These are phyloP conservation scores for Aspergillus persii DNA, from an alignment of 2,329 filamentous ascomycete species.

Conservation along the genomic window DNA sequence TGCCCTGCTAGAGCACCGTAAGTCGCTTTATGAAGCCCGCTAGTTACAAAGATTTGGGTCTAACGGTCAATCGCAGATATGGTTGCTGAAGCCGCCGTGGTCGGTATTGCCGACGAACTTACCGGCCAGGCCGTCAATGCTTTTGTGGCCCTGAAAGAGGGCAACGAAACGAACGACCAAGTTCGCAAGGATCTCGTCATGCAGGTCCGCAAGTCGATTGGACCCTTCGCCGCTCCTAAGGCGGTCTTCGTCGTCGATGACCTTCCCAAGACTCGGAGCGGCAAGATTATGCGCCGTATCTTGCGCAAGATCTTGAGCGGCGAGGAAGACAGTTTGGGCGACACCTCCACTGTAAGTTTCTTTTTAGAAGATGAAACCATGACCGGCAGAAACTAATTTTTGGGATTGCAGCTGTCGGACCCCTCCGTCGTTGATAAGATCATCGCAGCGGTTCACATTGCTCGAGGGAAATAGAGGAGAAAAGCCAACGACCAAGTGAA, in stretches of 20 bases:
- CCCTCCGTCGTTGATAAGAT: slow-evolving; percentile 87
- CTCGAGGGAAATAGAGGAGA: slow-evolving; percentile 39
- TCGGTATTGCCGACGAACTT: slow-evolving; percentile 88
- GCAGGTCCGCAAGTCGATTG: slow-evolving; percentile 96
- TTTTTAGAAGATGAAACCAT: background rate
- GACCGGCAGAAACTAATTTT: slow-evolving; percentile 10
- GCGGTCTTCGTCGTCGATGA: slow-evolving; percentile 87
- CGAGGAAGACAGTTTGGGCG: slow-evolving; percentile 94
- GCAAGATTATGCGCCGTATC: slow-evolving; percentile 98
- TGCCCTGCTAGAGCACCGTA: slow-evolving; percentile 85
- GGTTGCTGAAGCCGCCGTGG: slow-evolving; percentile 92
- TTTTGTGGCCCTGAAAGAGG: slow-evolving; percentile 89
- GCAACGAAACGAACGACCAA: slow-evolving; percentile 70
- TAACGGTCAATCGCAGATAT: slow-evolving; percentile 26
- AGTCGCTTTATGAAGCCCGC: slow-evolving; percentile 18
- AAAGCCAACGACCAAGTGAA: slow-evolving; percentile 3
- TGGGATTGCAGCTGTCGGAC: slow-evolving; percentile 68
- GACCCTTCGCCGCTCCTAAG: slow-evolving; percentile 95
- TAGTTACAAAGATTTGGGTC: background rate
- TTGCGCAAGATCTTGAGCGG: slow-evolving; percentile 95
- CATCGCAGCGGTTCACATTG: slow-evolving; percentile 70
- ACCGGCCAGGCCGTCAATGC: slow-evolving; percentile 97
- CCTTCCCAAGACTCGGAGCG: slow-evolving; percentile 92
- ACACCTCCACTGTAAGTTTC: slow-evolving; percentile 80
- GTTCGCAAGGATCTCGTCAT: slow-evolving; percentile 90